Conservation (phyloP, 163 green algal species). For the Chlamydomonas reinhardtii region DNA sequence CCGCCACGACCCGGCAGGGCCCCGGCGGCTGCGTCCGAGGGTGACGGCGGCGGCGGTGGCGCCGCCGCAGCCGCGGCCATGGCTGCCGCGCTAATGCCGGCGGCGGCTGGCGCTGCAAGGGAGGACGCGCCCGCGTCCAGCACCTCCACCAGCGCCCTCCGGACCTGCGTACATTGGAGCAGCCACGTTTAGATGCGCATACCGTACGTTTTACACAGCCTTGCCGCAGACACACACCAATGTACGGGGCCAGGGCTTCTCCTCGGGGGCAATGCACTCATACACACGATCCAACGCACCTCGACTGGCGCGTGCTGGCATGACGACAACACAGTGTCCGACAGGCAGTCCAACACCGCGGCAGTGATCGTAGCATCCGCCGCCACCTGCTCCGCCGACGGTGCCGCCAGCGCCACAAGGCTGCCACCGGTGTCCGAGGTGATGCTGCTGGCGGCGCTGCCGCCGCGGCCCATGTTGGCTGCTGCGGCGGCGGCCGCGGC, state of each 20-base stretch:
- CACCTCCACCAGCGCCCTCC: slow-evolving; percentile 70
- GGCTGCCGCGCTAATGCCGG: neutral
- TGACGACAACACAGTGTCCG: slow-evolving; percentile 78
- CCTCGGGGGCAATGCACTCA: too few relatives aligned
- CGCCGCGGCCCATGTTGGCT: neutral
- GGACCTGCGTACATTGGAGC: slow-evolving; percentile 16
- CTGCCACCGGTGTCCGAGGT: neutral
- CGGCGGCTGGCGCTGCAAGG: neutral
- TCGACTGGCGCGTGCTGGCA: slow-evolving; percentile 66
- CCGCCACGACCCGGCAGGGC: too few relatives aligned
- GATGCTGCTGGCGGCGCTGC: neutral
- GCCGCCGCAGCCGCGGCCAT: neutral
- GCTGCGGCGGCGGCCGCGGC: neutral
- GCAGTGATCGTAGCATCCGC: slow-evolving; percentile 73
- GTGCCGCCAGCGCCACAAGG: neutral
- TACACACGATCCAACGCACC: neutral
- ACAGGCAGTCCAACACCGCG: slow-evolving; percentile 83
- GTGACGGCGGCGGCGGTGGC: neutral
- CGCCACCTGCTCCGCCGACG: neutral
- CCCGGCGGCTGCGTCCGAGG: neutral
- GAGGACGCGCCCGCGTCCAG: slow-evolving; percentile 68
- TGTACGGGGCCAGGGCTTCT: too few relatives aligned
- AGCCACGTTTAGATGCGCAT: too few relatives aligned
- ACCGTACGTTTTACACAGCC: too few relatives aligned
- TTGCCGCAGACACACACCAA: too few relatives aligned